Conservation (phyloP, 192 early-diverging fungal genomes). For the Coemansia sp. region DNA sequence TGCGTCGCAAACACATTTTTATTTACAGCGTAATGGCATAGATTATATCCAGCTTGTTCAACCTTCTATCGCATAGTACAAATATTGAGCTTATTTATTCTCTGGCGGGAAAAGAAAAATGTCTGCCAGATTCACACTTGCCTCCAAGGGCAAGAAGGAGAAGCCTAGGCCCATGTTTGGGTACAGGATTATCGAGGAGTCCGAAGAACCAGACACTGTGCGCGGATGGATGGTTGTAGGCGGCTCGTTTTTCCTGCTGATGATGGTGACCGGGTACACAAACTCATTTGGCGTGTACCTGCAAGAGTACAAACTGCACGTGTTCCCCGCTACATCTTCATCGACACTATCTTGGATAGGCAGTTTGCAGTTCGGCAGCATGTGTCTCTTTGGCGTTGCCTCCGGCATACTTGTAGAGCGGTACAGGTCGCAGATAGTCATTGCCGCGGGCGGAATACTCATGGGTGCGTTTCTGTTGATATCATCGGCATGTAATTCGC, state of each 20-base stretch:
- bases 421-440: conserved; percentile 20
- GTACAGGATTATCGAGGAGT: too few relatives aligned
- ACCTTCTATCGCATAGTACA: too few relatives aligned
- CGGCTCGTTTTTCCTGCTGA: conserved; percentile 23
- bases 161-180: too few relatives aligned
- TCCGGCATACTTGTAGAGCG: conserved; percentile 29
- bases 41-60: too few relatives aligned
- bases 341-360: conserved; percentile 42
- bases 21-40: too few relatives aligned
- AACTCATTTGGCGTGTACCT: conserved; percentile 30
- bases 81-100: too few relatives aligned
- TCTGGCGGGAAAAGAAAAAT: too few relatives aligned
- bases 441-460: conserved; percentile 17
- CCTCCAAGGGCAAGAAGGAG: too few relatives aligned
- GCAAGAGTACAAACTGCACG: conserved; percentile 24
- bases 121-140: background rate
- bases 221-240: conserved; percentile 34
- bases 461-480: conserved; percentile 16
- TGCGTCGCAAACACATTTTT: too few relatives aligned
- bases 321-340: conserved; percentile 22
- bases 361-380: conserved; percentile 27
- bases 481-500: conserved; percentile 34
- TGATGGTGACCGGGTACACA: conserved; percentile 27
- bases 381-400: conserved; percentile 36
- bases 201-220: background rate